phyloP scores from a whole-genome alignment of 495 filamentous ascomycete genomes.

The Rhypophila decipiens region DNA sequence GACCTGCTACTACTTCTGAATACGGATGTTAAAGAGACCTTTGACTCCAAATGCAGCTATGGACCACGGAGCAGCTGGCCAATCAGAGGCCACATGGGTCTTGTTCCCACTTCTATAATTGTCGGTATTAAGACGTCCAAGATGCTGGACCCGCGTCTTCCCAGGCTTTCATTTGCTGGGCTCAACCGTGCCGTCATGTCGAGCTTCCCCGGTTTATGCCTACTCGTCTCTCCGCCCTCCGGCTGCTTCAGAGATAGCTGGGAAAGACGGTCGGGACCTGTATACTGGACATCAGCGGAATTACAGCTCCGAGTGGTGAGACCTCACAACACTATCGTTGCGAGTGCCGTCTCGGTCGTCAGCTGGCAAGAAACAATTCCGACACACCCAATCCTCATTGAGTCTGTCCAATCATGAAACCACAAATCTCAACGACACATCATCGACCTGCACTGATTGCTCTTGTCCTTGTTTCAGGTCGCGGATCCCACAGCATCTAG shows the following conservation, averaged over 20 bases:
- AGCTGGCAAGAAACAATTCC: conserved; percentile 1
- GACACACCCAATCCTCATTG: neutral
- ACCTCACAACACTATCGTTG: no score
- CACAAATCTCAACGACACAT: no score
- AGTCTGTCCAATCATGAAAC: neutral
- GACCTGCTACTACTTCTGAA: conserved; percentile 3
- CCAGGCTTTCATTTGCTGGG: conserved; percentile 15
- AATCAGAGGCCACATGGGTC: conserved; percentile 7
- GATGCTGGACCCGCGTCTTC: conserved; percentile 5
- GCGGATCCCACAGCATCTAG: conserved; percentile 19
- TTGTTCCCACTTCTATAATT: conserved; percentile 12
- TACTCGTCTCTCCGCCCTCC: conserved; percentile 9
- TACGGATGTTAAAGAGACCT: conserved; percentile 7
- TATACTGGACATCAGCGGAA: conserved; percentile 6
- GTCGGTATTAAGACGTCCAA: conserved; percentile 14
- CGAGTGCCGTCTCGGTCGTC: conserved; percentile 2
- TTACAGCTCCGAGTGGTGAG: conserved; percentile 16
- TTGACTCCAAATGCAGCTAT: conserved; percentile 13
- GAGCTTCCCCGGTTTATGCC: conserved; percentile 22
- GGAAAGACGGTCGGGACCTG: conserved; percentile 1
- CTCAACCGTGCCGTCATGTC: conserved; percentile 12
- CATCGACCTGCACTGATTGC: no score
- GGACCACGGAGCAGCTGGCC: conserved; percentile 10
- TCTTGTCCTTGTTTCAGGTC: conserved; percentile 15
- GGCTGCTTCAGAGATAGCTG: conserved; percentile 1